phyloP scores from a whole-genome alignment of 495 filamentous ascomycete genomes.

The Penicillium paradoxum region DNA sequence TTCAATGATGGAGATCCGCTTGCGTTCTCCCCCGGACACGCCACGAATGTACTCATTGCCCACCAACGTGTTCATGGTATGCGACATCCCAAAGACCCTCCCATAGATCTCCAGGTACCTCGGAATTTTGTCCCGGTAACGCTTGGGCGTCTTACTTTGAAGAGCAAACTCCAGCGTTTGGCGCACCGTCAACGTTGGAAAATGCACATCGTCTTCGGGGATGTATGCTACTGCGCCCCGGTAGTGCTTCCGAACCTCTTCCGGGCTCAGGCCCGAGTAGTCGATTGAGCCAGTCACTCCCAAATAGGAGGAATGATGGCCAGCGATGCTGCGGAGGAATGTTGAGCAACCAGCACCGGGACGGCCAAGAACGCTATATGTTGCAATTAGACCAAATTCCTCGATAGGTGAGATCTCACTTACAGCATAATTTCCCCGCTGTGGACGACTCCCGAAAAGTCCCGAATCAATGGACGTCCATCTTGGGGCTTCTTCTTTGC shows the following conservation, averaged over 20 bases:
- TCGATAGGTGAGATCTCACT: slow-evolving; percentile 8
- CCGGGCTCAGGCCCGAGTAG: slow-evolving; percentile 65
- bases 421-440: slow-evolving; percentile 70
- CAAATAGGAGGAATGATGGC: slow-evolving; percentile 74
- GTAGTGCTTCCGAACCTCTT: slow-evolving; percentile 59
- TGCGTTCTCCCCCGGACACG: slow-evolving; percentile 81
- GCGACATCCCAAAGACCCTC: slow-evolving; percentile 78
- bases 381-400: neutral
- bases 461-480: slow-evolving; percentile 37
- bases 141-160: slow-evolving; percentile 66
- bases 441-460: slow-evolving; percentile 63
- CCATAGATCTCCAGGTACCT: slow-evolving; percentile 64
- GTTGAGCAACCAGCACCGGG: slow-evolving; percentile 86
- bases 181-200: slow-evolving; percentile 75
- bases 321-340: slow-evolving; percentile 77
- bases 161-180: slow-evolving; percentile 79
- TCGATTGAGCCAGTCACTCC: slow-evolving; percentile 70
- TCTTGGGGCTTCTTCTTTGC: slow-evolving; percentile 24
- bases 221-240: slow-evolving; percentile 80
- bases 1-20: slow-evolving; percentile 51
- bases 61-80: slow-evolving; percentile 77
- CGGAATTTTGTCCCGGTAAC: slow-evolving; percentile 65
- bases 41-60: slow-evolving; percentile 79
- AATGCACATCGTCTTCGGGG: slow-evolving; percentile 77
- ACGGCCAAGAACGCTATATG: slow-evolving; percentile 62